Evolutionary conservation across 768 basidiomycete species (phyloP), one percentile per base, ranked within the genome.

Genomic region (Hericium erinaceus): DNA sequence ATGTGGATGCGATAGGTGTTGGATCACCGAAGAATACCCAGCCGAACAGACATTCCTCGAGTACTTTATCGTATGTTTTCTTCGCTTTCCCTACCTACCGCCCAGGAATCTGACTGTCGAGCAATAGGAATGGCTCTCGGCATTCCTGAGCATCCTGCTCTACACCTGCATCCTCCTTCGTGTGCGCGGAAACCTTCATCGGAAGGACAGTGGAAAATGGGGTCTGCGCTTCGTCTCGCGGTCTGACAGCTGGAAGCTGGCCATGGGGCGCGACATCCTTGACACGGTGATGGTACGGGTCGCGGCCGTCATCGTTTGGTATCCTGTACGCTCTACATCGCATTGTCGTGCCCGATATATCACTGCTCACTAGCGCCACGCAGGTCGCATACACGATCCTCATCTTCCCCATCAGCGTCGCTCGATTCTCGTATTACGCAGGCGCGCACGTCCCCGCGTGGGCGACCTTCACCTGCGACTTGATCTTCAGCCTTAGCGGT

Each of bases 11-110:
- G 20, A 9, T 38, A 73, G 72, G 72, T 77, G 78, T 57, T 78
- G 77, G 75, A 77, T 80, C 37, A 75, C 77, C 8, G 56, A 64
- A 3, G 60, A 64, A 13, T 80, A 80, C 60, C 71, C 74, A 2
- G 28, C 54, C 15, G 72, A 71, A 49, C 75, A 74, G 48, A 66
- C 69, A 11, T 68, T 69, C 52, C 62, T 77, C 18, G 77, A 78
- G 63, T 80, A 78, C 61, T 70, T 77, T 62, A 70, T 77, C 26
- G 77, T 78, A 51, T 54, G 73, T 67, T 4, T 5, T 7, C 22
- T 9, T 8, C 20, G 33, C 33, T 33, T 33, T 33, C 33, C 9
- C 33, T 10, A 33, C 33, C 33, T 33, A 8, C 33, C 33, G 33
- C 9, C 9, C 33, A 2, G 9, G 33, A 10, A 8, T 50, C 16